Evolutionary conservation across 768 basidiomycete genomes (phyloP).

Genomic region (Scleroderma citrinum): DNA sequence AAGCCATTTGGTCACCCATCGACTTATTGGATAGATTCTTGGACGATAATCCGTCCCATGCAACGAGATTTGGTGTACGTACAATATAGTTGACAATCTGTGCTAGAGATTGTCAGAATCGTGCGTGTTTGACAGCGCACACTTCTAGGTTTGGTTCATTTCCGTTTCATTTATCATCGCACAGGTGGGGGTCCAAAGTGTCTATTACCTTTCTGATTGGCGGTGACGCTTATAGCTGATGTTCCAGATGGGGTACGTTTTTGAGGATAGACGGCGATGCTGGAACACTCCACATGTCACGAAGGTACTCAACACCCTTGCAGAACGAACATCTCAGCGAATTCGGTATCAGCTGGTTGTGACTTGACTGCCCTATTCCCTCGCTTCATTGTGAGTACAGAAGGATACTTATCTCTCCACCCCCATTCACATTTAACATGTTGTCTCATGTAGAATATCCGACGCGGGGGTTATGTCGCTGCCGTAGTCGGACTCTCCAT

Average conservation of each 20-base stretch:
- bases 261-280: conserved; percentile 13
- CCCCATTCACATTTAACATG: background rate
- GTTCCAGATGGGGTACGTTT: conserved; percentile 24
- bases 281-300: background rate
- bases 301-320: conserved; percentile 2
- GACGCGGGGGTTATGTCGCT: conserved; percentile 79
- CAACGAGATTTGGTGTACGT: conserved; percentile 62
- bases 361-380: conserved; percentile 76
- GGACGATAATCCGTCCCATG: conserved; percentile 52
- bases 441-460: conserved; percentile 52
- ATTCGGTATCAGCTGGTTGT: conserved; percentile 78
- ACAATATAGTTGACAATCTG: too few species aligned
- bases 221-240: conserved; percentile 7
- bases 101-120: too few species aligned
- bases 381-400: conserved; percentile 57
- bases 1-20: conserved; percentile 75
- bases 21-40: conserved; percentile 65
- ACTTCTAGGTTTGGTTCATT: conserved; percentile 66
- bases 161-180: conserved; percentile 74
- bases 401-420: background rate
- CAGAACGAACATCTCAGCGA: conserved; percentile 77
- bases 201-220: conserved; percentile 1
- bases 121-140: too few species aligned
- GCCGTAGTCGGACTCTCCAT: conserved; percentile 72
- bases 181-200: conserved; percentile 36